phyloP scores from a whole-genome alignment of 2,329 filamentous ascomycete species.

The Diaporthe sp. region DNA sequence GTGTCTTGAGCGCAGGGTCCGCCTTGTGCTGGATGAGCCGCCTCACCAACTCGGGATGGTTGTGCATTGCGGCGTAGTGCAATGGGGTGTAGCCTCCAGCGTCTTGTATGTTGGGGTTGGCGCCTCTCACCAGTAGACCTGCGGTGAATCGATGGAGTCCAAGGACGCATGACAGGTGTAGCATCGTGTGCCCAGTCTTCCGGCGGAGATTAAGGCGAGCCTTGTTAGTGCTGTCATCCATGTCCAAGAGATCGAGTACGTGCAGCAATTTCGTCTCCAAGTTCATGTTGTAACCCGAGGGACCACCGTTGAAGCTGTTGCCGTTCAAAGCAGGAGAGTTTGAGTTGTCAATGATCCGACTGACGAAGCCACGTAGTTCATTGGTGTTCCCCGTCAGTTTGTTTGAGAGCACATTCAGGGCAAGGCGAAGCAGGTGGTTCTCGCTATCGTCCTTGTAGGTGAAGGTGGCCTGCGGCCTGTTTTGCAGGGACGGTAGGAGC shows the following conservation, averaged over 20 bases:
- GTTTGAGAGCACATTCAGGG: conserved; percentile 73
- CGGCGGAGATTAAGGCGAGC: conserved; percentile 76
- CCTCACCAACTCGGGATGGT: conserved; percentile 81
- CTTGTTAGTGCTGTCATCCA: conserved; percentile 79
- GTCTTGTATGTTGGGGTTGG: conserved; percentile 81
- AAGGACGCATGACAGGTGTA: conserved; percentile 83
- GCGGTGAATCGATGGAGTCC: conserved; percentile 83
- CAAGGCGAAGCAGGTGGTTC: conserved; percentile 76
- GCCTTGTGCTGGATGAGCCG: conserved; percentile 81
- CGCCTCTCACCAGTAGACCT: conserved; percentile 82
- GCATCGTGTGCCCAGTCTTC: conserved; percentile 81
- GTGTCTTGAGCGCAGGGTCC: conserved; percentile 77
- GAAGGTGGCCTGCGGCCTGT: conserved; percentile 68
- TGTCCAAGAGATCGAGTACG: conserved; percentile 83
- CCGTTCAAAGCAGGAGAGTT: conserved; percentile 59
- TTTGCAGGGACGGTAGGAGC: conserved; percentile 48
- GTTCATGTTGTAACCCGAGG: conserved; percentile 50
- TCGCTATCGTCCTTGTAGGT: conserved; percentile 82
- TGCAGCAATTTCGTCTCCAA: conserved; percentile 79
- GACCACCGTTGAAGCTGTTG: conserved; percentile 51
- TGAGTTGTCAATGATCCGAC: conserved; percentile 68
- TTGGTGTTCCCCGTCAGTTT: conserved; percentile 76
- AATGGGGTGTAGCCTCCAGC: conserved; percentile 85
- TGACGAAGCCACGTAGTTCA: conserved; percentile 73
- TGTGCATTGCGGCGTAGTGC: conserved; percentile 84